Evolutionary conservation across 208 protist genomes (phyloP), one percentile per base, ranked within the genome.

Genomic region (Acanthamoeba lenticulata): DNA sequence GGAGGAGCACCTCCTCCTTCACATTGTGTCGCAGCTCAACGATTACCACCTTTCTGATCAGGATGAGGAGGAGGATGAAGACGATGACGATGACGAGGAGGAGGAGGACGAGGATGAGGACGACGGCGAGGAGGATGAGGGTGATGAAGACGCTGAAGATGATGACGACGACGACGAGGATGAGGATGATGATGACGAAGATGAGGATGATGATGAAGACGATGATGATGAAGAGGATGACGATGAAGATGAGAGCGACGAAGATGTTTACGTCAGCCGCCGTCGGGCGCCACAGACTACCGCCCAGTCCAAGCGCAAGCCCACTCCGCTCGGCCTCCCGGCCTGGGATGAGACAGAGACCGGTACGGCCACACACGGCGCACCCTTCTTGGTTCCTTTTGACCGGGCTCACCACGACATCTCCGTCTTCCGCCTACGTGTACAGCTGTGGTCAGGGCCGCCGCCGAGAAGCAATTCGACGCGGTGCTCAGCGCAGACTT

Each of bases 21-120:
- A 83, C 29, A 83, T 83, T 40, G 72, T 83, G 49, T 83, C 72
- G 72, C 72, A 83, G 32, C 36, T 83, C 72, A 83, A 83, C 27
- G 72, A 83, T 15, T 83, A 83, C 32, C 72, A 49, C 32, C 42
- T 83, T 34, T 83, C 72, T 11, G 72, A 83, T 40, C 17, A 44
- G 0, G 36, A 44, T 34, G 72, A 83, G 7, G 72, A 83, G 1
- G 72, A 83, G 2, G 62, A 72, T 21, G 62, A 72, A 21, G 62
- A 72, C 27, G 40, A 83, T 47, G 72, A 83, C 2, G 72, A 83
- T 13, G 72, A 83, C 2, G 72, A 83, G 13, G 72, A 83, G 1
- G 72, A 83, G 1, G 72, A 83, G 7, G 42, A 49, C 4, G 72
- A 83, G 2, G 24, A 83, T 6, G 36, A 44, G 19, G 38, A 45